These are phyloP conservation scores for Rhizophora apiculata DNA, from an alignment of 345 rosid species.

Conservation along the genomic window DNA sequence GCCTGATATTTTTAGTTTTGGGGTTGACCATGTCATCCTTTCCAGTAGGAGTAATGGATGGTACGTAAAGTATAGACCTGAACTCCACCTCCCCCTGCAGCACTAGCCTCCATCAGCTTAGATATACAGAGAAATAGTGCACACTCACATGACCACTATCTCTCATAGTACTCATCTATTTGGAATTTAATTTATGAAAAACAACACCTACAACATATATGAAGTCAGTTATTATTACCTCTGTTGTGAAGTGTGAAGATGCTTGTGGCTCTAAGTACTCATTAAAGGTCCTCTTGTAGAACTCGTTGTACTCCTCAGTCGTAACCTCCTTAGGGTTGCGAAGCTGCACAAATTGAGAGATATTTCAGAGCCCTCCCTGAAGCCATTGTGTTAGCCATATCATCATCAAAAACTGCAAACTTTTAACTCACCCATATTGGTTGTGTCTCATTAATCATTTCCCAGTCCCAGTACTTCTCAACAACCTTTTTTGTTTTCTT, in stretches of 20 bases:
- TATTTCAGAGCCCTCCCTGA: constrained; percentile 7
- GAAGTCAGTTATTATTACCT: constrained; percentile 45
- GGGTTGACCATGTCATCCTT: constrained; percentile 85
- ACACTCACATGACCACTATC: not conserved
- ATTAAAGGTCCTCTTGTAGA: constrained; percentile 78
- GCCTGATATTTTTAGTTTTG: constrained; percentile 95
- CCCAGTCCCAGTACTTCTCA: constrained; percentile 99
- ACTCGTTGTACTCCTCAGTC: constrained; percentile 86
- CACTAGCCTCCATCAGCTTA: constrained; percentile 16
- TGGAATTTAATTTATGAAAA: not conserved
- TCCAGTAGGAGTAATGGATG: constrained; percentile 66
- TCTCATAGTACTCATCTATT: not conserved
- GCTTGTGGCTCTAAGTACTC: constrained; percentile 95
- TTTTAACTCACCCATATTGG: constrained; percentile 80
- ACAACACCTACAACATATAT: not conserved
- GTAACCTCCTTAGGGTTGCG: constrained; percentile 90
- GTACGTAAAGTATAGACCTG: constrained; percentile 89
- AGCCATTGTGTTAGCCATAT: not conserved
- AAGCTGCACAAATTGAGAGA: constrained; percentile 49
- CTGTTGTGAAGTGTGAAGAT: constrained; percentile 95
- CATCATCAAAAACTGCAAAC: constrained; percentile 1
- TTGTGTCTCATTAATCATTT: constrained; percentile 87
- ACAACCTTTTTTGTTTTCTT: constrained; percentile 91
- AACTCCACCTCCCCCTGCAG: constrained; percentile 97
- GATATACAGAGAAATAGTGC: not conserved